A percentile compares a stretch with the other conserved stretches of the same genome.
Conservation (phyloP, 352 stramenopile genomes). For the Paralagenidium karlingii region DNA sequence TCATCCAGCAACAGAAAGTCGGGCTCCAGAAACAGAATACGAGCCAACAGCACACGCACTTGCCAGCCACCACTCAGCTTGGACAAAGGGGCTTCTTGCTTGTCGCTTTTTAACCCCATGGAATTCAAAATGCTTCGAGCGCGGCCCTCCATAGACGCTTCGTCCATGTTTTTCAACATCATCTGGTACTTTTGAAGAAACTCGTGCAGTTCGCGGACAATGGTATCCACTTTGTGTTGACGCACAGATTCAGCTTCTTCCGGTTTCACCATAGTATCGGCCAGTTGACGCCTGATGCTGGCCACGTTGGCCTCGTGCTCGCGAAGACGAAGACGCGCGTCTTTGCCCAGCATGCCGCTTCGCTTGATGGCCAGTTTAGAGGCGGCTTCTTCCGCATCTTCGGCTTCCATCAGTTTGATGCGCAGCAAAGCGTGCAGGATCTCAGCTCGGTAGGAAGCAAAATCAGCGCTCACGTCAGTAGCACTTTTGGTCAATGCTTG, state of each 20-base stretch:
- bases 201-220: slow-evolving; percentile 24
- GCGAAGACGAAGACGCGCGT: slow-evolving; percentile 26
- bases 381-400: slow-evolving; percentile 14
- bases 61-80: slow-evolving; percentile 46
- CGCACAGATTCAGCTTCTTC: slow-evolving; percentile 18
- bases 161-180: slow-evolving; percentile 26
- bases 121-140: slow-evolving; percentile 28
- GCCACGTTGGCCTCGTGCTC: slow-evolving; percentile 23
- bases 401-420: slow-evolving; percentile 21
- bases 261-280: slow-evolving; percentile 7
- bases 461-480: slow-evolving; percentile 1
- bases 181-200: slow-evolving; percentile 28
- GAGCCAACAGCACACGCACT: slow-evolving; percentile 42
- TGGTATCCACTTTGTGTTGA: too few relatives aligned
- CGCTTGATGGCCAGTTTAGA: slow-evolving; percentile 45
- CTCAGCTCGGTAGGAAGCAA: slow-evolving; percentile 19
- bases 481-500: slow-evolving; percentile 9
- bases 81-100: slow-evolving; percentile 54
- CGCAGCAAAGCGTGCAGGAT: slow-evolving; percentile 18
- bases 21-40: slow-evolving; percentile 54
- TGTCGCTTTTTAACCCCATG: slow-evolving; percentile 66
- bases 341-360: slow-evolving; percentile 31
- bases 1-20: slow-evolving; percentile 91
- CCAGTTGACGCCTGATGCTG: slow-evolving; percentile 12
- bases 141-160: slow-evolving; percentile 34